Conservation (phyloP, 805 yeast genomes). For the Zygosaccharomyces bisporus region DNA sequence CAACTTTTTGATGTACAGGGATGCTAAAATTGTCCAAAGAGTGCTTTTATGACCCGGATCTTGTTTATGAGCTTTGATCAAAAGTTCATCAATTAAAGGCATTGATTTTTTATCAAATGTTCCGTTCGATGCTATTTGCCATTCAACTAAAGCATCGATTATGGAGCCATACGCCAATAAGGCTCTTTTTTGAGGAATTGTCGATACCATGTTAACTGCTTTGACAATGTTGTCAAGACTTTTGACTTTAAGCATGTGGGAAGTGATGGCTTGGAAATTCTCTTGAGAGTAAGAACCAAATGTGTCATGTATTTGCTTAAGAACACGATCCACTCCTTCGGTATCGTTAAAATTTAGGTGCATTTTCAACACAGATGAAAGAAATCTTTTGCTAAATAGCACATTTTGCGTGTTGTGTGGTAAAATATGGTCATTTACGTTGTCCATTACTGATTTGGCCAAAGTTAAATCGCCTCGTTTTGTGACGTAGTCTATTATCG, state of each 20-base stretch:
- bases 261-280: slow-evolving; percentile 23
- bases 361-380: slow-evolving; percentile 26
- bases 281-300: slow-evolving; percentile 22
- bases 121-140: slow-evolving; percentile 15
- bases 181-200: slow-evolving; percentile 17
- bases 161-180: slow-evolving; percentile 21
- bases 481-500: slow-evolving; percentile 23
- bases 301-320: slow-evolving; percentile 22
- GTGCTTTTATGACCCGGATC: slow-evolving; percentile 24
- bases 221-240: slow-evolving; percentile 19
- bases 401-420: slow-evolving; percentile 20
- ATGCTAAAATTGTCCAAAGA: slow-evolving; percentile 27
- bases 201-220: slow-evolving; percentile 23
- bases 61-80: slow-evolving; percentile 20
- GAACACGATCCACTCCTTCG: slow-evolving; percentile 27
- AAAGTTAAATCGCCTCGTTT: slow-evolving; percentile 12
- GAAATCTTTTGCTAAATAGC: slow-evolving; percentile 21
- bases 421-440: slow-evolving; percentile 20
- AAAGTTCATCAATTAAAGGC: slow-evolving; percentile 20
- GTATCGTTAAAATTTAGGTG: slow-evolving; percentile 31
- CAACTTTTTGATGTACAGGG: slow-evolving; percentile 25
- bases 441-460: slow-evolving; percentile 22
- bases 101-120: slow-evolving; percentile 9
- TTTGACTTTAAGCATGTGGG: slow-evolving; percentile 19
- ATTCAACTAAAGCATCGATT: slow-evolving; percentile 21